Base-by-base conservation (phyloP, 345 rosid genomes). In the Xanthoceras sorbifolium region DNA sequence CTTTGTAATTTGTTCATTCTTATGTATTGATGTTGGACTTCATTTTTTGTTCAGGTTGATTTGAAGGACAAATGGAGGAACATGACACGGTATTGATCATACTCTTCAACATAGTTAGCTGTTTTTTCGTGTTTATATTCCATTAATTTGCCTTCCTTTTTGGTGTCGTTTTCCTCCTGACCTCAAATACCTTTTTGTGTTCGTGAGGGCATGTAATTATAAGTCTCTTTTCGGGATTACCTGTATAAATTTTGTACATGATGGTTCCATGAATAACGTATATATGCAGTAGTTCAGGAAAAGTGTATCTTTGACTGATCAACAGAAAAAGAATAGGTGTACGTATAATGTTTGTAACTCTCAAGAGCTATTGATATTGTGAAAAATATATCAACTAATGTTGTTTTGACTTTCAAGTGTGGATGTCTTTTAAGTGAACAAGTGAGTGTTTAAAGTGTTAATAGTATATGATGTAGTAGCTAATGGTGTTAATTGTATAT, bases 11-110 rank as follows among this genome's bases (percentile, higher is more conserved):
- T 9, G 9, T 44, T 48, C 34, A 0, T 42, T 64, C 2, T n/a
- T 50, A 26, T 68, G 9, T 26, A 50, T 77, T 66, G 67, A 42
- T 22, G 7, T 29, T 0, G 18, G 36, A 8, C n/a, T 18, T 59
- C 22, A 28, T 29, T 76, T 29, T 76, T 31, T 72, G 28, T 46
- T 77, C 74, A 89, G 90, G 92, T 83, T 63, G 90, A 89, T 80
- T 80, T 91, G 76, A 91, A 91, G 82, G 93, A 91, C 75, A 88
- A 89, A 29, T 91, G 96, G 96, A 86, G 93, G 78, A 89, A 88
- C 59, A 42, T 88, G 93, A 76, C 61, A 14, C 74, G 69, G 59
- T 76, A 73, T 15, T 77, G 70, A 85, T n/a, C n/a, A n/a, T 50
- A 25, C 15, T 67, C 17, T 28, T 60, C 31, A 63, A 31, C 8